These are phyloP conservation scores for Phylloboletellus chloephorus DNA, from an alignment of 1,284 basidiomycete genomes.

Conservation along the genomic window DNA sequence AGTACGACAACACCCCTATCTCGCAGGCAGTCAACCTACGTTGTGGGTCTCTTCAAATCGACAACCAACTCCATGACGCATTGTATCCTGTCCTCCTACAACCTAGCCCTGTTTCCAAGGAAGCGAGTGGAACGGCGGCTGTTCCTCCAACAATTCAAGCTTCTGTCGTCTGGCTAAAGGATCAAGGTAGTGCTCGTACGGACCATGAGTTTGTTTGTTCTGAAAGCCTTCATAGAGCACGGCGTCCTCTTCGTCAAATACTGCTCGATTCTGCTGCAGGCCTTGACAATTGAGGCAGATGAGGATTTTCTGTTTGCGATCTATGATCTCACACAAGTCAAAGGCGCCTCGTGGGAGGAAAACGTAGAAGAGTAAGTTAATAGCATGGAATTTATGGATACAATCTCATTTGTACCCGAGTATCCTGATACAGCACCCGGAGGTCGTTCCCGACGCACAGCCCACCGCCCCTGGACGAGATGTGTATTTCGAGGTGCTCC, in stretches of 20 bases:
- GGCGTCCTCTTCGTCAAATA: conserved; percentile 98
- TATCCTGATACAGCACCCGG: conserved; percentile 70
- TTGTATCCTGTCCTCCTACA: conserved; percentile 95
- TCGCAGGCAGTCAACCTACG: conserved; percentile 81
- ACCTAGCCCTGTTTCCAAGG: conserved; percentile 86
- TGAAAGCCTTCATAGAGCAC: conserved; percentile 55
- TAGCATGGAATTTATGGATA: not conserved
- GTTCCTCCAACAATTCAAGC: conserved; percentile 86
- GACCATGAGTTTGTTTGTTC: not conserved
- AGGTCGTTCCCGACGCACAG: conserved; percentile 77
- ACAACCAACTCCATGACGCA: conserved; percentile 97
- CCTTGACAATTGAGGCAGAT: conserved; percentile 92
- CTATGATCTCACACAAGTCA: conserved; percentile 88
- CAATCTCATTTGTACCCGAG: conserved; percentile 38
- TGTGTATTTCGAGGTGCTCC: conserved; percentile 96
- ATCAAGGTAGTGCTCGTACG: conserved; percentile 60
- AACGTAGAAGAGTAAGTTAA: conserved; percentile 64
- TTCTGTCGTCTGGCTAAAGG: conserved; percentile 87
- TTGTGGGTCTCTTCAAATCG: conserved; percentile 91
- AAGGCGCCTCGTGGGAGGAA: conserved; percentile 85
- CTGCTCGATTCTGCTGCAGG: conserved; percentile 90
- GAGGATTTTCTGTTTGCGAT: conserved; percentile 95
- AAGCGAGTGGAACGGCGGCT: conserved; percentile 72
- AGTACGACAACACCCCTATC: conserved; percentile 79
- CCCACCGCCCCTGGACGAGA: conserved; percentile 64